Evolutionary conservation across 768 basidiomycete genomes (phyloP).

Genomic region (Aureoboletus auriporus): DNA sequence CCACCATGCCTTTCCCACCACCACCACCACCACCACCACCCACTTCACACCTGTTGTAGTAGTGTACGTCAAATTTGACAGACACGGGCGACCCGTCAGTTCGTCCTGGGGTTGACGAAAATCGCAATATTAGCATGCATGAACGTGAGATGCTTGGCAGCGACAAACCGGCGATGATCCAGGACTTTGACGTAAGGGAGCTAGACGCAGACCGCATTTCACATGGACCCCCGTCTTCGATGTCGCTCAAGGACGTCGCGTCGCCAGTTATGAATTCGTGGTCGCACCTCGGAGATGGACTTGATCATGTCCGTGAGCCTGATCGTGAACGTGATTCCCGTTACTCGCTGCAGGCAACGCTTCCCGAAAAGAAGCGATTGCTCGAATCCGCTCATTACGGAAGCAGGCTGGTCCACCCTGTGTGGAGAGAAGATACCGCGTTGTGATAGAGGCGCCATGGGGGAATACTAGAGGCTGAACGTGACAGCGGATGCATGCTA

Average conservation of each 20-base stretch:
- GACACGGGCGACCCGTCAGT: constrained; percentile 39
- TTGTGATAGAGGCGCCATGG: not conserved
- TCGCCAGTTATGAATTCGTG: not conserved
- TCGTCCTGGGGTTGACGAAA: constrained; percentile 44
- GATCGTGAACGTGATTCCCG: constrained; percentile 3
- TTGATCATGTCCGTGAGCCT: not conserved
- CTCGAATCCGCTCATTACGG: constrained; percentile 14
- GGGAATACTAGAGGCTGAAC: no score
- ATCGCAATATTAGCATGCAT: constrained; percentile 32
- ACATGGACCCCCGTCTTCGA: constrained; percentile 2
- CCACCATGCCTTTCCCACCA: not conserved
- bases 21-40: not conserved
- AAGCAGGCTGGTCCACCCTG: constrained; percentile 16
- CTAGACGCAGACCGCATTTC: constrained; percentile 28
- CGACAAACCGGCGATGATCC: constrained; percentile 31
- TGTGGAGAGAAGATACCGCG: constrained; percentile 15
- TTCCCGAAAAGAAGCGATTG: constrained; percentile 49
- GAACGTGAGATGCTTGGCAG: constrained; percentile 38
- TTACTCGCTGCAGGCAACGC: constrained; percentile 45
- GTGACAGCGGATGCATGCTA: not conserved
- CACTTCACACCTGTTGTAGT: not conserved
- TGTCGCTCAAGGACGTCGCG: not conserved
- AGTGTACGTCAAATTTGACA: constrained; percentile 34
- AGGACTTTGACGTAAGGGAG: constrained; percentile 14
- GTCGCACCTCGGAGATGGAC: constrained; percentile 9